Percentiles rank a stretch among this genome's conserved stretches.
Evolutionary conservation across 1,139 yeast species (phyloP).

Genomic region (Pichia inconspicua): DNA sequence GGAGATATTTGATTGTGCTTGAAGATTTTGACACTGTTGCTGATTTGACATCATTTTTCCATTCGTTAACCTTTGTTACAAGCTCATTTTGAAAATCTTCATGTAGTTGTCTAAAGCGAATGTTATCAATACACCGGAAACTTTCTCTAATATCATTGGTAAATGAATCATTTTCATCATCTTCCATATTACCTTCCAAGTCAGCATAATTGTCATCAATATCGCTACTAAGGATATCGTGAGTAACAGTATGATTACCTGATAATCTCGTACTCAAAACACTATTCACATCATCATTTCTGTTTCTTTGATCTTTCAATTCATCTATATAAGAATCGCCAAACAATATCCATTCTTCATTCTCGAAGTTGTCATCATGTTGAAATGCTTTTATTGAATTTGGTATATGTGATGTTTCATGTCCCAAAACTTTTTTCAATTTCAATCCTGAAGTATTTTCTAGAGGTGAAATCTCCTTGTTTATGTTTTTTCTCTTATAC

Average conservation of each 20-base stretch:
- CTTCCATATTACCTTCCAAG: background rate
- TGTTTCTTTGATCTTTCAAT: background rate
- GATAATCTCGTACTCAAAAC: slow-evolving; percentile 11
- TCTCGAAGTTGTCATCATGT: background rate
- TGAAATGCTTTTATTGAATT: background rate
- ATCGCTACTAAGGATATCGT: background rate
- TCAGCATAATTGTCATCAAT: background rate
- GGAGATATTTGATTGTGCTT: background rate
- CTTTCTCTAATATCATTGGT: slow-evolving; percentile 5
- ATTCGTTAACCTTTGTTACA: slow-evolving; percentile 8
- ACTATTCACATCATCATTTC: background rate
- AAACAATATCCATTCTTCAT: background rate
- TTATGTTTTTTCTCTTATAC: background rate
- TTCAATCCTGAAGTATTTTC: background rate
- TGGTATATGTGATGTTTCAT: no score
- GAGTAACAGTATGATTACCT: background rate
- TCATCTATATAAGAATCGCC: background rate
- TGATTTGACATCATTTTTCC: slow-evolving; percentile 6
- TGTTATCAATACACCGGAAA: background rate
- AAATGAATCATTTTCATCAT: slow-evolving; percentile 8
- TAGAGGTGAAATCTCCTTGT: background rate
- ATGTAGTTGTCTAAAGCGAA: background rate
- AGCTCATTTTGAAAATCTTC: slow-evolving; percentile 5
- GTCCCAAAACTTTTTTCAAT: background rate
- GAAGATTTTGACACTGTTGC: background rate